Evolutionary conservation across 768 basidiomycete species (phyloP), one percentile per base, ranked within the genome.

Genomic region (Boletus coccyginus): DNA sequence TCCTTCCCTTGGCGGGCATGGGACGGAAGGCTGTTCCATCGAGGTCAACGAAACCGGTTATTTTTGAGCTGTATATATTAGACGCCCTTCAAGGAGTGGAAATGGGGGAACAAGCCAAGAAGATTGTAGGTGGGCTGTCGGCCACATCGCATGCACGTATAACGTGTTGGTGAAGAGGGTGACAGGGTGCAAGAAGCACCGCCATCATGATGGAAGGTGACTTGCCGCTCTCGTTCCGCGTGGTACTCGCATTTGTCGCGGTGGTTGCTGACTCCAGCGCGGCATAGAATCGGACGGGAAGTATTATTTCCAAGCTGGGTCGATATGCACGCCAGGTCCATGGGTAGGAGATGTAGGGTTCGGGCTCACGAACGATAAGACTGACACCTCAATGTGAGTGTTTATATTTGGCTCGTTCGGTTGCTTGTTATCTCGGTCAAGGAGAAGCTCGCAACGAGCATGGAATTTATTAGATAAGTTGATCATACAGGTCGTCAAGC

Each of bases 291-390:
- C 74, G 21, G 86, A 92, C 53, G 87, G 88, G 41, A 76, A 76
- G 57, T 87, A 89, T 60, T 86, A 89, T 66, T 83, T 92, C 62
- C 88, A 88, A 66, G 86, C 82, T 41, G 90, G 88, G 9, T 84
- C 82, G 0, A 83, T 90, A 60, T 79, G 80, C 56, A 76, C 86
- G 17, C 74, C 86, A 59, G 88, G 86, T 83, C 46, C 58, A 77
- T 66, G 57, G 44, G 38, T 24, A 58, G 56, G 53, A 57, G 42
- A 57, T 35, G 41, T 63, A 88, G 90, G 90, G 24, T 85, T 82
- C 58, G 91, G 90, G 90, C 78, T 88, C 17, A 77, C 91, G 73
- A 67, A 79, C 59, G 88, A 91, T 71, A 91, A 91, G 73, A 81
- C 88, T 52, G 91, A 89, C 8, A 74, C 85, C 62, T 76, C 84